These are phyloP conservation scores for Fusarium sp. DNA, from an alignment of 2,329 filamentous ascomycete species.

Conservation along the genomic window DNA sequence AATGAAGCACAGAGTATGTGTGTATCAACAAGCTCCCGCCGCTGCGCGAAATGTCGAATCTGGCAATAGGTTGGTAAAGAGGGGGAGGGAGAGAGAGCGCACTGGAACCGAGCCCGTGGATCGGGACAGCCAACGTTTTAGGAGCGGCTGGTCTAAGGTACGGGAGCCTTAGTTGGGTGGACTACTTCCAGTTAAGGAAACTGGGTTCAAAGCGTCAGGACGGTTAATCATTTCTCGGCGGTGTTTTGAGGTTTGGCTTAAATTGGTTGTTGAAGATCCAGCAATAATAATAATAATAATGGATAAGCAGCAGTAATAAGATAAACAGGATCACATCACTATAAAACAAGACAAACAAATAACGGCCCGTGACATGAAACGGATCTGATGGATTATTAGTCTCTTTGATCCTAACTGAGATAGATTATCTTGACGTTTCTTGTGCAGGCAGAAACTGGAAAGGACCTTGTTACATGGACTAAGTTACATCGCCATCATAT, in stretches of 20 bases:
- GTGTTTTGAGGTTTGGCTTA: conserved; percentile 32
- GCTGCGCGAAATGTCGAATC: conserved; percentile 34
- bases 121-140: conserved; percentile 36
- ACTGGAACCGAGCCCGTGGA: conserved; percentile 28
- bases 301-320: conserved; percentile 3
- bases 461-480: neutral
- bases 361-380: conserved; percentile 10
- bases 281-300: neutral
- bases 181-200: conserved; percentile 40
- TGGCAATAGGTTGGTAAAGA: conserved; percentile 15
- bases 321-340: neutral
- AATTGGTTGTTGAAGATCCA: conserved; percentile 33
- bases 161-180: conserved; percentile 26
- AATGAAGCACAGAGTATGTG: conserved; percentile 30
- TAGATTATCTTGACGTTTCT: neutral
- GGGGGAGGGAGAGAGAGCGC: conserved; percentile 36
- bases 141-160: conserved; percentile 31
- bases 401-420: neutral
- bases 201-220: conserved; percentile 38
- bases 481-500: neutral
- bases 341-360: conserved; percentile 3
- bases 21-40: conserved; percentile 16
- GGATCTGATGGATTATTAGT: neutral
- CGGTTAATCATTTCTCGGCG: conserved; percentile 29
- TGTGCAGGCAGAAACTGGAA: neutral